These are phyloP conservation scores for Secale cereale DNA, from an alignment of 176 grass and related monocot species.

Conservation along the genomic window DNA sequence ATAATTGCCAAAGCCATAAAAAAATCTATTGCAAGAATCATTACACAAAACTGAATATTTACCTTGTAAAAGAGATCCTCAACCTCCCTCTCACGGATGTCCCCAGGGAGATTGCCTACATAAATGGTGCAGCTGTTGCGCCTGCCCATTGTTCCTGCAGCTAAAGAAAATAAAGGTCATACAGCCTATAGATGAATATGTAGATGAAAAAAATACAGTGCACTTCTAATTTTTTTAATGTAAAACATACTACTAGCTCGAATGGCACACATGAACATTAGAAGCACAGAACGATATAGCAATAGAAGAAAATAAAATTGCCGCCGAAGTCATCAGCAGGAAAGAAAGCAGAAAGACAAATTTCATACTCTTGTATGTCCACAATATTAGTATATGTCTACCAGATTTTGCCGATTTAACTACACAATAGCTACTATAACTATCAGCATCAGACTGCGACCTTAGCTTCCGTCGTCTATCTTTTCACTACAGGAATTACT, in stretches of 20 bases:
- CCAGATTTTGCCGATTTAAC: neutral
- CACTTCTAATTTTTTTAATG: neutral
- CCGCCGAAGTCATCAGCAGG: neutral
- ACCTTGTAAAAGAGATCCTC: conserved; percentile 98
- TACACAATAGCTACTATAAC: neutral
- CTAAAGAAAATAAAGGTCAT: neutral
- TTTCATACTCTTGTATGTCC: neutral
- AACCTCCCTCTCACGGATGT: conserved; percentile 90
- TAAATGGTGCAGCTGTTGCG: conserved; percentile 73
- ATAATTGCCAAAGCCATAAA: neutral
- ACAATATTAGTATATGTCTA: neutral
- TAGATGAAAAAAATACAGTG: neutral
- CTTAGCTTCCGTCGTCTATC: neutral
- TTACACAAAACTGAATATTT: neutral
- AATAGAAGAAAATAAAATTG: neutral
- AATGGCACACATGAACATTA: neutral
- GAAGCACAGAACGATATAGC: neutral
- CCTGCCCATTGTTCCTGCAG: conserved; percentile 71
- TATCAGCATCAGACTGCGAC: neutral
- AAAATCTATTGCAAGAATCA: neutral
- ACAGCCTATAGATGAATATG: neutral
- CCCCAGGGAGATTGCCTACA: conserved; percentile 92
- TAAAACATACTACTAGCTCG: neutral
- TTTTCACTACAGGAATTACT: neutral
- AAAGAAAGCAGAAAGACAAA: neutral